Conservation (phyloP, 176 grass and related monocot genomes). For the Musa acuminata region DNA sequence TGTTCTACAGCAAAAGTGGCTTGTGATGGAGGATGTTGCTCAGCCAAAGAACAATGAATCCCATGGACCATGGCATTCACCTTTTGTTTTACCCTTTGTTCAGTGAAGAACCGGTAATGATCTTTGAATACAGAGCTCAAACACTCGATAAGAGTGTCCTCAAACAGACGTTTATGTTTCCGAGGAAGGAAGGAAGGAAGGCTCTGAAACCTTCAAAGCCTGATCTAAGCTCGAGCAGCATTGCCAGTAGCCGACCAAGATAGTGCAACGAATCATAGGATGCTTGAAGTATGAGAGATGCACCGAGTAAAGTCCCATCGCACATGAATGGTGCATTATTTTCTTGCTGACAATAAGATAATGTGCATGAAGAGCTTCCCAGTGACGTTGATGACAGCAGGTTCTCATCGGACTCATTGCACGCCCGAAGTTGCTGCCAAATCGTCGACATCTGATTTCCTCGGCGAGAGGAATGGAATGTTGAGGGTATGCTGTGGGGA, state of each 20-base stretch:
- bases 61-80: neutral
- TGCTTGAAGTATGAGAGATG: neutral
- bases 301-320: neutral
- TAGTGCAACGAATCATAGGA: conserved; percentile 9
- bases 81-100: conserved; percentile 5
- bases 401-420: neutral
- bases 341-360: neutral
- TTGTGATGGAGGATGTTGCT: conserved; percentile 5
- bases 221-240: neutral
- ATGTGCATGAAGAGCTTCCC: neutral
- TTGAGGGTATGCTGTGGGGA: neutral
- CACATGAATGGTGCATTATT: neutral
- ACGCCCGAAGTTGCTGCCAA: too few species aligned
- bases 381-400: neutral
- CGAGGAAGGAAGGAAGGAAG: neutral
- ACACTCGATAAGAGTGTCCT: neutral
- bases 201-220: neutral
- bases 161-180: neutral
- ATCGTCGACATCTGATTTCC: neutral
- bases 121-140: neutral
- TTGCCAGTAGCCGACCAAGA: neutral
- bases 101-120: neutral
- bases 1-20: conserved; percentile 10
- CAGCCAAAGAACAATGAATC: conserved; percentile 9
- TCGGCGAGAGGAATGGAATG: neutral